Conservation (phyloP, 345 rosid species). For the Conringia planisiliqua region DNA sequence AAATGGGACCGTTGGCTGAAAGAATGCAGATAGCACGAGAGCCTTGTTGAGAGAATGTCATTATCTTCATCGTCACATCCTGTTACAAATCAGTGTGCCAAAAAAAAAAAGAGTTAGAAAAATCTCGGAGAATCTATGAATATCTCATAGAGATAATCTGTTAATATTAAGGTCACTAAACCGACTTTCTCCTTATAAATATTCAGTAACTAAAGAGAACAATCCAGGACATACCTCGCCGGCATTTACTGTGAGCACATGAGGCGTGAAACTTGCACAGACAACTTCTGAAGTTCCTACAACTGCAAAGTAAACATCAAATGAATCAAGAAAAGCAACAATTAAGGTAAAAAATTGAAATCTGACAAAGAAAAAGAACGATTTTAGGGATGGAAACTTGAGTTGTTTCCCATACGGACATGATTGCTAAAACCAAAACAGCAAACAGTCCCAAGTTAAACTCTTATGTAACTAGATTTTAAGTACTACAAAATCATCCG, state of each 20-base stretch:
- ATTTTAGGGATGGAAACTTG: not conserved
- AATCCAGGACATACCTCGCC: constrained; percentile 72
- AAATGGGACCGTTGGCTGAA: constrained; percentile 80
- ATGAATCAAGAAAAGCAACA: not conserved
- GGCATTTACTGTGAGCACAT: constrained; percentile 73
- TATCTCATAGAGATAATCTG: not conserved
- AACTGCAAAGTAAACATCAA: constrained; percentile 37
- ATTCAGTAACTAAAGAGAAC: not conserved
- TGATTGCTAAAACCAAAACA: constrained; percentile 2
- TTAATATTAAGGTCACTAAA: not conserved
- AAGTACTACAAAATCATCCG: not conserved
- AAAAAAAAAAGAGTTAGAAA: constrained; percentile 3
- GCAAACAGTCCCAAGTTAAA: constrained; percentile 3
- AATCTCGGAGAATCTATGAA: not conserved
- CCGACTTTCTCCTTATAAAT: not conserved
- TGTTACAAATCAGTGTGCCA: constrained; percentile 26
- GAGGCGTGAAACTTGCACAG: constrained; percentile 77
- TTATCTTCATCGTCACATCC: constrained; percentile 94
- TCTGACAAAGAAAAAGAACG: not conserved
- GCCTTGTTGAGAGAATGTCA: constrained; percentile 86
- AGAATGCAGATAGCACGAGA: constrained; percentile 84
- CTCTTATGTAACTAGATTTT: not conserved
- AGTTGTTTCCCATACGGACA: not conserved
- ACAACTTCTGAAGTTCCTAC: constrained; percentile 51
- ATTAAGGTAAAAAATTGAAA: not conserved